phyloP scores from a whole-genome alignment of 2,329 filamentous ascomycete genomes.

The Ophiostoma ips region DNA sequence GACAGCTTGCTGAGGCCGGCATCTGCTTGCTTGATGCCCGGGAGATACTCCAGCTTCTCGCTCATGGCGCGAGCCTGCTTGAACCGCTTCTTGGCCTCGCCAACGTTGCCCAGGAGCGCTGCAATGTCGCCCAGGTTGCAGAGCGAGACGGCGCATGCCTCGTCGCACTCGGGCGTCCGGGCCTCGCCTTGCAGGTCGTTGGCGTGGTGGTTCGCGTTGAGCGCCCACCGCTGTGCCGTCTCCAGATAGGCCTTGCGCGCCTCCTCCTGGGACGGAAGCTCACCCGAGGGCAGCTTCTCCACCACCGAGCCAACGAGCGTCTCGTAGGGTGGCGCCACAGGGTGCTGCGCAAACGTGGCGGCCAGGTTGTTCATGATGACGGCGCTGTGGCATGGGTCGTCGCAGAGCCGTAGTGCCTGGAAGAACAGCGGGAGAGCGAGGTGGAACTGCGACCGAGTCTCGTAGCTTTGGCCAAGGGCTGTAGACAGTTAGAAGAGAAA shows the following conservation, averaged over 20 bases:
- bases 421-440: constrained; percentile 77
- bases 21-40: constrained; percentile 38
- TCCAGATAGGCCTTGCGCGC: constrained; percentile 50
- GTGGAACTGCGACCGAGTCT: constrained; percentile 58
- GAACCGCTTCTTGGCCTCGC: constrained; percentile 54
- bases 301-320: constrained; percentile 18
- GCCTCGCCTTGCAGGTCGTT: constrained; percentile 49
- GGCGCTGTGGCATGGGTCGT: constrained; percentile 58
- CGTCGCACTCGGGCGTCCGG: constrained; percentile 66
- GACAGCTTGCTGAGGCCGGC: constrained; percentile 26
- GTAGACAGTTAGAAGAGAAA: constrained; percentile 16
- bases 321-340: constrained; percentile 23
- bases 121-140: constrained; percentile 79
- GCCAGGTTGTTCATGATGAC: constrained; percentile 79
- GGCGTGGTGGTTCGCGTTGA: constrained; percentile 58
- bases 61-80: constrained; percentile 52
- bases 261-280: constrained; percentile 14
- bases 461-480: constrained; percentile 67
- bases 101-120: constrained; percentile 52
- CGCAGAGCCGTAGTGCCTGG: constrained; percentile 61
- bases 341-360: constrained; percentile 57
- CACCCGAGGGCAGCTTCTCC: not conserved
- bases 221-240: constrained; percentile 64
- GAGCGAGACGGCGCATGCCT: constrained; percentile 70
- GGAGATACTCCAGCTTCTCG: constrained; percentile 35